Percentiles rank a stretch among this genome's conserved stretches.
Conservation (phyloP, 2,329 filamentous ascomycete species). For the Metarhizium album region DNA sequence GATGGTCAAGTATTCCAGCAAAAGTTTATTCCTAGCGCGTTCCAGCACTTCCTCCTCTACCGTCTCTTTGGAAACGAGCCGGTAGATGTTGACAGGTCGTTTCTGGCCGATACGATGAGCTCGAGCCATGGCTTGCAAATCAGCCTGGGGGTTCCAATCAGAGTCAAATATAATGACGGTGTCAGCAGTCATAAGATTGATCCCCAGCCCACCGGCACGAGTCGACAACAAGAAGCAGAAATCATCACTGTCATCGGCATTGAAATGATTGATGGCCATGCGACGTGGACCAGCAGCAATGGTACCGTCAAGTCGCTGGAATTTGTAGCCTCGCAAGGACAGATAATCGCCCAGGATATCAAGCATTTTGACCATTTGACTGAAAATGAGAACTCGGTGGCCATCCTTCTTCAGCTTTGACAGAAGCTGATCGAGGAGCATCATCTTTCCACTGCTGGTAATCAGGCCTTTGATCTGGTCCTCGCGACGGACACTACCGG, state of each 20-base stretch:
- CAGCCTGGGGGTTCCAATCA: conserved; percentile 97
- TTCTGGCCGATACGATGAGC: conserved; percentile 97
- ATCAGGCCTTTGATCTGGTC: conserved; percentile 89
- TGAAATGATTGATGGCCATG: conserved; percentile 96
- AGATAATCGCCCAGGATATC: conserved; percentile 94
- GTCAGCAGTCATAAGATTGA: conserved; percentile 97
- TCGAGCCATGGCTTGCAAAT: conserved; percentile 95
- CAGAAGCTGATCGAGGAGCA: conserved; percentile 91
- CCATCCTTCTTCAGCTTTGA: conserved; percentile 88
- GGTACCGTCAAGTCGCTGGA: conserved; percentile 89
- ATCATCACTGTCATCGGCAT: conserved; percentile 88
- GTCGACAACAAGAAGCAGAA: conserved; percentile 96
- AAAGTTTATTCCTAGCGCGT: conserved; percentile 90
- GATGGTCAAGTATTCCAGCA: conserved; percentile 95
- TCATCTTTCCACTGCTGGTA: conserved; percentile 98
- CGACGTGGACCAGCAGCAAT: conserved; percentile 80
- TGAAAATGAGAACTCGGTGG: conserved; percentile 95
- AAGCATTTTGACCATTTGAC: conserved; percentile 98
- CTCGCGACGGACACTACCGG: conserved; percentile 70
- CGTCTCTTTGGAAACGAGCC: conserved; percentile 93
- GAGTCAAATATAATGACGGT: conserved; percentile 98
- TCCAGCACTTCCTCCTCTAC: conserved; percentile 97
- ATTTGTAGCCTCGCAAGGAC: conserved; percentile 84
- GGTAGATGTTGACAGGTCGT: conserved; percentile 90
- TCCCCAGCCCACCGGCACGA: conserved; percentile 90